Base-by-base conservation (phyloP, 495 filamentous ascomycete genomes). In the Pseudoneurospora amorphoporcata region DNA sequence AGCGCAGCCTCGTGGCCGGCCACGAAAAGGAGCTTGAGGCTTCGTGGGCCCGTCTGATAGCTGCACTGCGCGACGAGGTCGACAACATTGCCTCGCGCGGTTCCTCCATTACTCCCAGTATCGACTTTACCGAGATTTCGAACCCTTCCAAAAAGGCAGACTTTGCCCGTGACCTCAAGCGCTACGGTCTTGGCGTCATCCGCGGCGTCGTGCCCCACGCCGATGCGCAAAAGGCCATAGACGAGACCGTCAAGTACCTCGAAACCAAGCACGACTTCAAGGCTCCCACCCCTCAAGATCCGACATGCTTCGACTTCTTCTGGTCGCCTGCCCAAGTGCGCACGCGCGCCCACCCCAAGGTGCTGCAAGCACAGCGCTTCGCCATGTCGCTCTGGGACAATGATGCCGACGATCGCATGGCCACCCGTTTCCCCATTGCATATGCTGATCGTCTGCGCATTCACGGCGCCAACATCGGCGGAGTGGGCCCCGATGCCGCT, bases 291-390 rank as follows among this genome's bases (percentile, higher is more conserved):
- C 79, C 86, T 68, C 75, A 85, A 75, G 76, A 84, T 77, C 94
- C 94, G 0, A 91, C 92, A 35, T 95, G 96, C 16, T 97, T 92
- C 81, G 94, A 97, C 81, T 88, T 97, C 45, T 97, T 97, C 85
- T 97, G 94, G 94, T 91, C 92, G 2, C 92, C 91, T 8, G 86
- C 90, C 3, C 94, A 97, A 81, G 86, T 92, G 47, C 87, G 89
- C 73, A 93, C 94, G 38, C 89, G 94, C 47, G 88, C 90, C 0
- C 90, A 97, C 77, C 88, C 92, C 23, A 89, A 91, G 74, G 80
- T 97, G 74, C 83, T 97, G 29, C 82, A 85, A 69, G 86, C 93
- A 0, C 93, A 97, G 80, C 84, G 86, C 16, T 95, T 94, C 76
- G 86, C 95, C 71, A 92, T 95, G 87, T 87, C 87, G 29, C 84